A percentile compares a stretch with the other conserved stretches of the same genome.
phyloP scores from a whole-genome alignment of 768 basidiomycete genomes.

The Lentinus tigrinus region DNA sequence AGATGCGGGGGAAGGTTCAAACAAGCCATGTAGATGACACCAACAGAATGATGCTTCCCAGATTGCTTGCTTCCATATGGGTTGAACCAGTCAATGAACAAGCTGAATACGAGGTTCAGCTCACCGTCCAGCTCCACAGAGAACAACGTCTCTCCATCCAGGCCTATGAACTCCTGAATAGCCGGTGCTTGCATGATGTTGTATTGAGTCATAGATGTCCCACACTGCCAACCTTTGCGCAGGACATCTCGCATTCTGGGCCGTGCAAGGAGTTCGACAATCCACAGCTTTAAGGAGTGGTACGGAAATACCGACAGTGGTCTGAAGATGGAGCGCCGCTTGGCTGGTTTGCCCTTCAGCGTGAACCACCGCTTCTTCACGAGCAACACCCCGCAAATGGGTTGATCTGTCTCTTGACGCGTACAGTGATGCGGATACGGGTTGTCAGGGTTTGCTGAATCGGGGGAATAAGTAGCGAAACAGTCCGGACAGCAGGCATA shows the following conservation, averaged over 20 bases:
- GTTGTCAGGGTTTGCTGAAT: neutral
- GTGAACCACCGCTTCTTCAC: slow-evolving; percentile 5
- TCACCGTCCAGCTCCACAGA: neutral
- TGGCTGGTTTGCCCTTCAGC: neutral
- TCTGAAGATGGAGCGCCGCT: slow-evolving; percentile 25
- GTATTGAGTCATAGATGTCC: no score
- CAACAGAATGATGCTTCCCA: neutral
- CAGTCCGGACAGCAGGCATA: slow-evolving; percentile 3
- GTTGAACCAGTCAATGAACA: neutral
- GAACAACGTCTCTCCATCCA: neutral
- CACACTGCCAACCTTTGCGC: no score
- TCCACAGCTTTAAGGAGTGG: no score
- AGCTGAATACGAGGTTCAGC: neutral
- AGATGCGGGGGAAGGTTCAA: slow-evolving; percentile 28
- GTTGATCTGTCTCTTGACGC: neutral
- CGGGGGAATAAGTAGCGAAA: neutral
- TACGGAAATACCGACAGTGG: neutral
- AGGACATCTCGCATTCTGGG: no score
- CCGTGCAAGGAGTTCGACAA: no score
- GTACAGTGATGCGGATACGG: neutral
- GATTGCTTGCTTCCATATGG: neutral
- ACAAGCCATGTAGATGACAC: neutral
- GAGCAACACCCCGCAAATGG: neutral
- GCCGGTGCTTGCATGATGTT: no score
- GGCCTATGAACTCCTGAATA: no score